These are phyloP conservation scores for Ogataea dorogensis DNA, from an alignment of 805 yeast species.

Conservation along the genomic window DNA sequence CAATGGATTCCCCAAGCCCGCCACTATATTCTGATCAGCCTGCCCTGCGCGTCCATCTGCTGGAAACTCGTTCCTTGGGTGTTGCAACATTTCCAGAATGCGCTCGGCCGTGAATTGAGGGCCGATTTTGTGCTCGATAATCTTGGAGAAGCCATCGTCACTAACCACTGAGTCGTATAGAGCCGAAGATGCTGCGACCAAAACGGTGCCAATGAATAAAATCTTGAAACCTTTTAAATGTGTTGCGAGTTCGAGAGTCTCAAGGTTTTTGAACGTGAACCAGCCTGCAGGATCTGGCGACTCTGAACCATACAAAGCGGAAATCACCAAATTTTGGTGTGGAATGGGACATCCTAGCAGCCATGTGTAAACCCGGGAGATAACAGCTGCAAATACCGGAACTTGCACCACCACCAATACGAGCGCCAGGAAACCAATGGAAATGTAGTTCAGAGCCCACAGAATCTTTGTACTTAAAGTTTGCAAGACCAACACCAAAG, in stretches of 20 bases:
- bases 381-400: conserved; percentile 57
- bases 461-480: conserved; percentile 32
- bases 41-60: background rate
- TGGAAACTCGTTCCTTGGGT: conserved; percentile 12
- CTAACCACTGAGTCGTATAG: conserved; percentile 66
- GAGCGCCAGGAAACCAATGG: conserved; percentile 36
- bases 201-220: conserved; percentile 23
- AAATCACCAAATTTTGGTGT: conserved; percentile 31
- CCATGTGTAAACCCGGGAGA: conserved; percentile 55
- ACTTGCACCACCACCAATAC: conserved; percentile 48
- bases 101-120: conserved; percentile 45
- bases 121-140: conserved; percentile 60
- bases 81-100: conserved; percentile 18
- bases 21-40: too few species aligned
- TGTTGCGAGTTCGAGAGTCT: conserved; percentile 9
- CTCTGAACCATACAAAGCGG: conserved; percentile 41
- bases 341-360: conserved; percentile 55
- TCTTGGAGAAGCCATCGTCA: conserved; percentile 65
- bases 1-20: too few species aligned
- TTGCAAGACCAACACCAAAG: conserved; percentile 46
- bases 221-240: conserved; percentile 19
- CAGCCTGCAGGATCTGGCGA: conserved; percentile 6
- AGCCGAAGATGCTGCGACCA: conserved; percentile 20
- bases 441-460: conserved; percentile 10
- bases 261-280: conserved; percentile 7